Evolutionary conservation across 306 rosid species (phyloP), one percentile per base, ranked within the genome.

Genomic region (Cucumis cinereus): DNA sequence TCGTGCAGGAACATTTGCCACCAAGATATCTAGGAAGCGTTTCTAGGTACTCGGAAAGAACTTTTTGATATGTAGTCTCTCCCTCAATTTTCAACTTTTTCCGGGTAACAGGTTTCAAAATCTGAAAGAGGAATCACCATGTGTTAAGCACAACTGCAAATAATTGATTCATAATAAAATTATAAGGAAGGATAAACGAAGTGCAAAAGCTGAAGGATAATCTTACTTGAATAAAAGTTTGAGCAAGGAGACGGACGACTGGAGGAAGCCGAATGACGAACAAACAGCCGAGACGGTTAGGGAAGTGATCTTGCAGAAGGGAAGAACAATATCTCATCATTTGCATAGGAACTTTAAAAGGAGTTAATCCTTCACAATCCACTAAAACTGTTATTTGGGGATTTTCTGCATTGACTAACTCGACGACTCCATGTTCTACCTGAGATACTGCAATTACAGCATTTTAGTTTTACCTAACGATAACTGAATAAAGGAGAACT

Each of bases 301-400:
- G 99, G 77, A 92, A 92, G 87, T 94, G 92, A 84, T 92, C 95
- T 92, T 92, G 97, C 85, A 94, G 86, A 80, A 92, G 83, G 80
- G 95, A 76, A 67, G 96, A 90, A 84, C 97, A 94, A 38, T 89
- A 84, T 86, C 91, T 88, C 90, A 94, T 3, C 81, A 88, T 76
- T 79, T 94, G 88, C 96, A 92, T 90, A 66, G 99, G 99, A 80
- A 92, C 63, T 88, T 73, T 90, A 83, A 94, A 80, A 7, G 99
- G 93, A 82, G 99, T 83, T 79, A 94, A 82, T 77, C 99, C 97
- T 78, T 90, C 95, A 80, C 99, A 94, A 81, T 94, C 99, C 82
- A 94, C 95, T 82, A 94, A 81, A 35, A 94, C 99, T 57, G 96
- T 88, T 76, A 94, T 89, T 64, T 88, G 89, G 50, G 93, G 82